Percentiles rank a stretch among this genome's conserved stretches.
Conservation (phyloP, 164 flowering plant genomes). For the Akebia trifoliata region DNA sequence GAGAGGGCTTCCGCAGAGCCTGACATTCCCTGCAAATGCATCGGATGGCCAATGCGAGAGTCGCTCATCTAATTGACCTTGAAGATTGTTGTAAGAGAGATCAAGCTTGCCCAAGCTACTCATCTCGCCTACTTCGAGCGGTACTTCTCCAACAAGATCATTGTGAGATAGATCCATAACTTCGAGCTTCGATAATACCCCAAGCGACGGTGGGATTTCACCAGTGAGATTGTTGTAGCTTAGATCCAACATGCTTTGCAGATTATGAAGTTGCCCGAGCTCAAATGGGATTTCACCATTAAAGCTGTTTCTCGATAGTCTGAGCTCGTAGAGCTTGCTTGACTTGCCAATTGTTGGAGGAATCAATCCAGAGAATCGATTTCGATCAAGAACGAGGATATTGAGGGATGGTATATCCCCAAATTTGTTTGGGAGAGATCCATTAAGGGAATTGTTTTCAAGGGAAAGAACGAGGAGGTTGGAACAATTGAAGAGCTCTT, state of each 20-base stretch:
- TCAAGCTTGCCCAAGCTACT: constrained; percentile 73
- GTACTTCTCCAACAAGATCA: constrained; percentile 64
- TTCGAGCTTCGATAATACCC: constrained; percentile 64
- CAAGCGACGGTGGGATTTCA: constrained; percentile 59
- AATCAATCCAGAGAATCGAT: constrained; percentile 56
- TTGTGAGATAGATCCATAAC: constrained; percentile 82
- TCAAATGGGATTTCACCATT: constrained; percentile 68
- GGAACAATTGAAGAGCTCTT: constrained; percentile 57
- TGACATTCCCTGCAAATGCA: constrained; percentile 55
- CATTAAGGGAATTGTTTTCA: constrained; percentile 56
- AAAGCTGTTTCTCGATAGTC: constrained; percentile 55
- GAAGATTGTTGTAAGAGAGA: constrained; percentile 71
- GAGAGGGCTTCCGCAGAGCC: constrained; percentile 78
- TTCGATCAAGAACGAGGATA: constrained; percentile 54
- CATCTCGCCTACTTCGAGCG: constrained; percentile 60
- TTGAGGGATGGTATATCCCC: constrained; percentile 60
- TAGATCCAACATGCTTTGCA: constrained; percentile 74
- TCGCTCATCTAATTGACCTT: constrained; percentile 57
- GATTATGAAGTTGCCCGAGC: constrained; percentile 64
- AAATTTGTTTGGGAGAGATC: constrained; percentile 57
- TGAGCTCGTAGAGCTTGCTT: constrained; percentile 71
- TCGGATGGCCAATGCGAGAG: constrained; percentile 71
- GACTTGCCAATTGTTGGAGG: constrained; percentile 58
- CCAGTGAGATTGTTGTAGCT: constrained; percentile 82
- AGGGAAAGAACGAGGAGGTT: constrained; percentile 69